These are phyloP conservation scores for Tetradesmus obliquus DNA, from an alignment of 139 green algal species.

Conservation along the genomic window DNA sequence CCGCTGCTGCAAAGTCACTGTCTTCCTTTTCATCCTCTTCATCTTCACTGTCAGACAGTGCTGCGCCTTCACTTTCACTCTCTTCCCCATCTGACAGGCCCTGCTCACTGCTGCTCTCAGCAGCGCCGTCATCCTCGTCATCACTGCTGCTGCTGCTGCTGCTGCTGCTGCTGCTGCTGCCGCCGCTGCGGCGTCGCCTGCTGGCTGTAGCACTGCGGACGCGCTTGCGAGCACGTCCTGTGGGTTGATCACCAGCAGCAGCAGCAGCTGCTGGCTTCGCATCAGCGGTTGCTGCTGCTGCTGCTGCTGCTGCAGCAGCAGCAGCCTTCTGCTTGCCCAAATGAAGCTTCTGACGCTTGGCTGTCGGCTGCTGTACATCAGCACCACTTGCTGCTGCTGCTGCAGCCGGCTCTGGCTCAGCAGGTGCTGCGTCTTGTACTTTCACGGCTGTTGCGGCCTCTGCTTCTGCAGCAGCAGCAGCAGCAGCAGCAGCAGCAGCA, in stretches of 20 bases:
- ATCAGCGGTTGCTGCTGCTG: background rate
- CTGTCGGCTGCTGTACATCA: background rate
- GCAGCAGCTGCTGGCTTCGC: background rate
- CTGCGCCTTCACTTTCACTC: background rate
- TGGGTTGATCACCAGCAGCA: background rate
- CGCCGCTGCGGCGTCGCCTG: background rate
- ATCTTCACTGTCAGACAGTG: background rate
- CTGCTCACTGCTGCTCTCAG: background rate
- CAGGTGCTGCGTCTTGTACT: background rate
- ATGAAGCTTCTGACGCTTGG: background rate
- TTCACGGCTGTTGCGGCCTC: background rate
- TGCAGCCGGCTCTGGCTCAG: background rate
- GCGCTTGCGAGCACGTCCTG: background rate
- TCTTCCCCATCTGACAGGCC: background rate
- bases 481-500: background rate
- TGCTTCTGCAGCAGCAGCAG: background rate
- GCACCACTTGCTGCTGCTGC: background rate
- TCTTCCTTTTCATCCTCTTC: background rate
- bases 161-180: background rate
- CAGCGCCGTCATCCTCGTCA: background rate
- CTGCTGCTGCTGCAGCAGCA: conserved; percentile 2
- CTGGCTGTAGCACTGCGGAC: background rate
- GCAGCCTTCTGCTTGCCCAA: background rate
- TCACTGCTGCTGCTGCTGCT: background rate
- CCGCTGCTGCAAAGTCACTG: background rate